Evolutionary conservation across 2,329 filamentous ascomycete species (phyloP).

Genomic region (Curvularia sp.): DNA sequence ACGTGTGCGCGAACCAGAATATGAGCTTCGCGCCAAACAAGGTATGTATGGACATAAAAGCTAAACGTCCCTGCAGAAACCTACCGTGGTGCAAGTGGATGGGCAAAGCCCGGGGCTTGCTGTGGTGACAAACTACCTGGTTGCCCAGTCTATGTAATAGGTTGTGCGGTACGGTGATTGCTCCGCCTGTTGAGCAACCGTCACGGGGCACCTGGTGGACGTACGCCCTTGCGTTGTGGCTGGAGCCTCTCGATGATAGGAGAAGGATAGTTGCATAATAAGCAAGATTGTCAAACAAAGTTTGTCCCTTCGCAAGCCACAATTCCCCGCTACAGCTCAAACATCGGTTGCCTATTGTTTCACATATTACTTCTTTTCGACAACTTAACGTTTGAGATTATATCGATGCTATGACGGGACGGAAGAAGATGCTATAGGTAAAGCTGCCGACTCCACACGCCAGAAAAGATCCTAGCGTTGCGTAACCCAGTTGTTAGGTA

Average conservation of each 20-base stretch:
- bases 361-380: too few relatives aligned
- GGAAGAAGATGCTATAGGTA: too few relatives aligned
- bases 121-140: neutral
- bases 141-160: neutral
- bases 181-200: neutral
- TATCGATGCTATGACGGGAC: too few relatives aligned
- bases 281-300: neutral
- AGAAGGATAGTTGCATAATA: neutral
- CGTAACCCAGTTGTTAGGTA: too few relatives aligned
- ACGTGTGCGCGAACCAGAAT: neutral
- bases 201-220: neutral
- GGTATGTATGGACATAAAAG: neutral
- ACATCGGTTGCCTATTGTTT: neutral
- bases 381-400: too few relatives aligned
- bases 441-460: too few relatives aligned
- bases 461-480: too few relatives aligned
- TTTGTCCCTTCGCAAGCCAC: neutral
- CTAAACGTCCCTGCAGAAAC: neutral
- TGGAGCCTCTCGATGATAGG: neutral
- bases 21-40: neutral
- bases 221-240: neutral
- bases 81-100: neutral
- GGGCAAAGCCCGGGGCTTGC: neutral
- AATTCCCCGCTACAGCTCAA: neutral
- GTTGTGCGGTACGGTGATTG: neutral